Base-by-base conservation (phyloP, 257 asterid genomes). In the Plantago ovata region DNA sequence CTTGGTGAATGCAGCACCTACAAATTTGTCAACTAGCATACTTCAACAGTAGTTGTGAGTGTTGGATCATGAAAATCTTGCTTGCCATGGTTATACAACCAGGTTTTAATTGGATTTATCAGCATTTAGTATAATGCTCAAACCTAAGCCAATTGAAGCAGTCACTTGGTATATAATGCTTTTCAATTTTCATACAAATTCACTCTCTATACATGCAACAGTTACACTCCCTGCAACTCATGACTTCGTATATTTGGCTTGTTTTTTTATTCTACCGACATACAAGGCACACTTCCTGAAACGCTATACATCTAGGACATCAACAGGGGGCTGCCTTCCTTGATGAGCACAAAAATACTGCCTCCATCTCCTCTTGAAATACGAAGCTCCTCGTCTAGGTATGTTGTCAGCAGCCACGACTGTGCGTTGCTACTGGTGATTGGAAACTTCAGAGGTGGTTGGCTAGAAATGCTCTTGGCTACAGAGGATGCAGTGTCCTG, bases 401-500 rank as follows among this genome's bases (percentile, higher is more conserved):
- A 93, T 1, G 98, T 93, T 1, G 97, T 93, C 56, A 93, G 84
- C 65, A 93, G 78, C 98, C 97, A 93, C 9, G 96, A 93, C 72
- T 84, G 89, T 0, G 86, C 82, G 0, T 77, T 80, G 48, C 53
- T 72, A 48, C 58, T 64, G 42, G 89, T 47, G 69, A 93, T 61
- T 18, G 95, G 69, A 63, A 93, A 79, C 73, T 93, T 89, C 65
- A 89, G 19, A 1, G 97, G 97, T 3, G 97, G 95, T 32, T 38
- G 94, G 80, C 79, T 82, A 42, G 94, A 84, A 19, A 93, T 76
- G 62, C 94, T 74, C 84, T 72, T 86, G 43, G 76, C 98, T 7
- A 93, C 87, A 23, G 95, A 77, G 21, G 94, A 77, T 45, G 97
- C 97, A 0, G 95, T 84, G 75, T 82, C 89, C 68, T 93, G 94